Evolutionary conservation across 805 yeast species (phyloP), one percentile per base, ranked within the genome.

Genomic region (Cyberlindnera bimundalis): DNA sequence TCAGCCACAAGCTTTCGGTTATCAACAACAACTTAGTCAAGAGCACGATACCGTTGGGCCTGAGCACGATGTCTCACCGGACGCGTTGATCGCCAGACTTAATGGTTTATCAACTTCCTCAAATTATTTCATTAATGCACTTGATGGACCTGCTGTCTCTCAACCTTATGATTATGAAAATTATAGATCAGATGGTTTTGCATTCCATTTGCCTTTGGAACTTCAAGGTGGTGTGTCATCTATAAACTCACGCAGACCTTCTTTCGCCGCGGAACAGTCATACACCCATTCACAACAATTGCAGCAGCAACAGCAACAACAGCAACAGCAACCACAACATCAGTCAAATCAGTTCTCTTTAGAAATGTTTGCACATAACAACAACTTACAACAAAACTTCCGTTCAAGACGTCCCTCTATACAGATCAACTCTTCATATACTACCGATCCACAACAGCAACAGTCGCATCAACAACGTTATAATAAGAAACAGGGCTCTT

Each of bases 221-320:
- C 65, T 79, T 28, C 84, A 79, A 58, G 84, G 85, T 32, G 85
- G 85, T 0, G 64, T 79, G 3, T 76, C 77, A 21, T 77, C 67
- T 41, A 78, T 80, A 31, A 72, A 76, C 18, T 76, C 84, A 10
- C 71, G 93, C 61, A 73, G 93, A 61, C 88, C 90, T 12, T 75
- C 83, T 39, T 83, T 79, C 56, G 79, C 87, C 11, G 85, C 89
- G 2, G 91, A 56, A 26, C 48, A 49, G 37, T 40, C 50, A 3
- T 43, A 35, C 20, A 74, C 79, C 19, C 62, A 62, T 38, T 45
- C 55, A 11, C 53, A 56, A 12, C 19, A 4, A n/a, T n/a, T n/a
- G n/a, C n/a, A n/a, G n/a, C n/a, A n/a, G n/a, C n/a, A n/a, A 39
- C 32, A 13, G n/a, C 6, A 13, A 4, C 21, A 16, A 39, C 32